phyloP scores from a whole-genome alignment of 2,329 filamentous ascomycete genomes.

The Claviceps spartinae region DNA sequence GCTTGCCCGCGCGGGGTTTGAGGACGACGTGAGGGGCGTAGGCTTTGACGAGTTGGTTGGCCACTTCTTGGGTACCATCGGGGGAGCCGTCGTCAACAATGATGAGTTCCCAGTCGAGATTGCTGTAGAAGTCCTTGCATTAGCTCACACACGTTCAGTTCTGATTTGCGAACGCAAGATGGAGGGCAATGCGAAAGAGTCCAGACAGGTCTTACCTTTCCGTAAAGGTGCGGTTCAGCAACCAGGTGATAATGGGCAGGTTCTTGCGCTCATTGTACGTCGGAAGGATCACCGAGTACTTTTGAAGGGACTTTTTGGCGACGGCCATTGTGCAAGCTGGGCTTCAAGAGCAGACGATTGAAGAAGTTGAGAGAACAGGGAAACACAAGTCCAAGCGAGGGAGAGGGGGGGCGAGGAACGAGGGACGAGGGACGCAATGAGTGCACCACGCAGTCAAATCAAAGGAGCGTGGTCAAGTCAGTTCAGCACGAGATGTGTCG shows the following conservation, averaged over 20 bases:
- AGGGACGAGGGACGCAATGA: neutral
- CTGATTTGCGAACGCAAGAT: neutral
- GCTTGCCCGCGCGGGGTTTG: conserved; percentile 82
- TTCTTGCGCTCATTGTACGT: conserved; percentile 98
- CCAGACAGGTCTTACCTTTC: conserved; percentile 52
- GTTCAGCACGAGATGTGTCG: neutral
- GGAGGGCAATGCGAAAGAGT: neutral
- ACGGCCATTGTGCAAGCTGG: conserved; percentile 30
- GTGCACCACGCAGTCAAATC: neutral
- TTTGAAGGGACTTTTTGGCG: conserved; percentile 39
- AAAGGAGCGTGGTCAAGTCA: conserved; percentile 18
- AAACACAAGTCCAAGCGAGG: neutral
- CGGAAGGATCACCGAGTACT: conserved; percentile 93
- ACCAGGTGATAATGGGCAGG: conserved; percentile 88
- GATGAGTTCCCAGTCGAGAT: conserved; percentile 92
- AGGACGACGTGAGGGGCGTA: conserved; percentile 72
- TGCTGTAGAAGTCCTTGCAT: conserved; percentile 33
- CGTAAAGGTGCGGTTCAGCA: conserved; percentile 84
- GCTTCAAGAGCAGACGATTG: neutral
- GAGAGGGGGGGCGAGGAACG: neutral
- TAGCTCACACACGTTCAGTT: neutral
- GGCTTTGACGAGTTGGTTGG: conserved; percentile 75
- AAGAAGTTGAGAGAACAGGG: neutral
- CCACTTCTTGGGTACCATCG: conserved; percentile 85
- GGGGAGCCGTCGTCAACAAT: conserved; percentile 97